Evolutionary conservation across 1,284 basidiomycete species (phyloP), one percentile per base, ranked within the genome.

Genomic region (Ustilago nuda): DNA sequence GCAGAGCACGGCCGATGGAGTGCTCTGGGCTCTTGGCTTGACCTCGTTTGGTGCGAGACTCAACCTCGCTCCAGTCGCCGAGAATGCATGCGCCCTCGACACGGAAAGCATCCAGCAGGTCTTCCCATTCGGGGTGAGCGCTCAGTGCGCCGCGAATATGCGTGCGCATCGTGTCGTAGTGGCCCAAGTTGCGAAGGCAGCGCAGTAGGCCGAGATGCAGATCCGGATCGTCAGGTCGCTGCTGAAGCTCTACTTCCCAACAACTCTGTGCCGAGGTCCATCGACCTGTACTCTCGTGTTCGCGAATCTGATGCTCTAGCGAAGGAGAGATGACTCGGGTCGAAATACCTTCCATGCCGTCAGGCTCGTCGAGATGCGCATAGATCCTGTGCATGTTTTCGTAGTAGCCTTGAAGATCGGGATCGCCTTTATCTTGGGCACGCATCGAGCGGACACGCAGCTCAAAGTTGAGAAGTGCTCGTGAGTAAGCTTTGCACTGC

Each of bases 211-310:
- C 97, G 8, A 97, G 86, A 85, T 99, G 97, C 69, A 92, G 92
- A 35, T 92, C 90, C 8, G 97, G 88, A 76, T 95, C 94, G 79
- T 97, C 91, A 0, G 96, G 96, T 33, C 91, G 90, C 75, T 94
- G 91, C 84, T 98, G 96, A 27, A 99, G 88, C 54, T 92, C 90
- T n/a, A 99, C 92, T 87, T 99, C 97, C 97, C 97, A 99, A 81
- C 97, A 99, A 82, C 96, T 98, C 86, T 99, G 97, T 5, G 97
- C 97, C 4, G 95, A 93, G 0, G 97, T 99, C 97, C 97, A 99
- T 48, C 92, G 89, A 4, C 97, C 97, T 1, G 94, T 98, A 78
- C 93, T 97, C 86, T 99, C 97, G 83, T 99, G 97, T 82, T 99
- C 94, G 53, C 97, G 92, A 70, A 99, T 99, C 86, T 98, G 95